These are phyloP conservation scores for Irpex lacteus DNA, from an alignment of 1,284 basidiomycete species.

Conservation along the genomic window DNA sequence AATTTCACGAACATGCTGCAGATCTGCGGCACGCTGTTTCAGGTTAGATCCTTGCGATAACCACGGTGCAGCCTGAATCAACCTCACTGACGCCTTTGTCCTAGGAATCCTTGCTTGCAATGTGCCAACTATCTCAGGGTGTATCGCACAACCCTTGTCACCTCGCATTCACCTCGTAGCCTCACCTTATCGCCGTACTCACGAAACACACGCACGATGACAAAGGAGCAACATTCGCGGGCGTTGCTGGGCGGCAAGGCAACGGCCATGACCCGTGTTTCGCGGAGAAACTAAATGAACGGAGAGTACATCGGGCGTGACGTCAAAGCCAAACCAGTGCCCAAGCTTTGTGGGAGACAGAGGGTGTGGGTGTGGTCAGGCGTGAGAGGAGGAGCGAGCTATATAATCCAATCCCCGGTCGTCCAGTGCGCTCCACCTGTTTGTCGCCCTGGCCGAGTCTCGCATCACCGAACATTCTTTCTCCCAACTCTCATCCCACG, in stretches of 20 bases:
- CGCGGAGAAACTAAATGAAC: background rate
- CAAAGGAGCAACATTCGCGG: background rate
- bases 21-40: background rate
- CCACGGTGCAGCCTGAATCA: background rate
- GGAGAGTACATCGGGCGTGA: conserved; percentile 4
- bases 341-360: background rate
- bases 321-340: conserved; percentile 7
- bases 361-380: background rate
- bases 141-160: background rate
- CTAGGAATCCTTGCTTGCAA: background rate
- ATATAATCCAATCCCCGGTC: background rate
- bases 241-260: background rate
- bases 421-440: background rate
- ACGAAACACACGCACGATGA: background rate
- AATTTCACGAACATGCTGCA: background rate
- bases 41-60: background rate
- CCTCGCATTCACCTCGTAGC: background rate
- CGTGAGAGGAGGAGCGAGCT: background rate
- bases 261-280: background rate
- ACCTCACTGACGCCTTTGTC: conserved; percentile 2
- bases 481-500: conserved; percentile 3
- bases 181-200: too few species aligned
- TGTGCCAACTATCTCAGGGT: background rate
- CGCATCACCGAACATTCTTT: background rate
- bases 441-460: background rate